Conservation (phyloP, 768 basidiomycete species). For the Mycena floridula region DNA sequence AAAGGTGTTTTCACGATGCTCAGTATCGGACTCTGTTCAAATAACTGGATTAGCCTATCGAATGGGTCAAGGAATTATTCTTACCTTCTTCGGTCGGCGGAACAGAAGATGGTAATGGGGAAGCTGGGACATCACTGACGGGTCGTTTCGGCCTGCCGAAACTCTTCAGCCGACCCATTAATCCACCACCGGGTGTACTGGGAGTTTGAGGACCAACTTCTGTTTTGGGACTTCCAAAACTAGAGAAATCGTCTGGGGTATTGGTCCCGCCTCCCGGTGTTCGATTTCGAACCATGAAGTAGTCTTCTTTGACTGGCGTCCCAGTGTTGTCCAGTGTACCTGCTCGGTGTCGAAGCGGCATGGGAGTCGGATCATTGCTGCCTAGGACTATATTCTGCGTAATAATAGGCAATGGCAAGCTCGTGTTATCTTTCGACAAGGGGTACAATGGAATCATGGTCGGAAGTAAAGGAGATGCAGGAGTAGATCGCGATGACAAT, state of each 20-base stretch:
- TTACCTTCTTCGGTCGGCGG: no score
- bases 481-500: constrained; percentile 31
- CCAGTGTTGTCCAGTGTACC: constrained; percentile 35
- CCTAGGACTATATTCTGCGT: constrained; percentile 40
- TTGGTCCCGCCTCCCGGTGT: constrained; percentile 34
- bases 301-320: constrained; percentile 34
- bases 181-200: constrained; percentile 2
- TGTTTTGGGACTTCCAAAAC: constrained; percentile 27
- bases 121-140: constrained; percentile 23
- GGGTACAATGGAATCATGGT: constrained; percentile 49
- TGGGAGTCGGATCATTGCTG: constrained; percentile 21
- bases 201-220: constrained; percentile 29
- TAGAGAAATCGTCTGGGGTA: constrained; percentile 46
- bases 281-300: constrained; percentile 43
- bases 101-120: no score
- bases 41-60: no score
- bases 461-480: constrained; percentile 50
- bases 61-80: no score
- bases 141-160: constrained; percentile 22
- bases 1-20: constrained; percentile 37
- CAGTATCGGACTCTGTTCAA: neutral
- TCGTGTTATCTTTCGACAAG: constrained; percentile 19
- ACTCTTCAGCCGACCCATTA: neutral
- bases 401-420: constrained; percentile 26
- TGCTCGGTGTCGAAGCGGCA: constrained; percentile 30